Base-by-base conservation (phyloP, 768 basidiomycete genomes). In the Boletus rufocinnamomeus region DNA sequence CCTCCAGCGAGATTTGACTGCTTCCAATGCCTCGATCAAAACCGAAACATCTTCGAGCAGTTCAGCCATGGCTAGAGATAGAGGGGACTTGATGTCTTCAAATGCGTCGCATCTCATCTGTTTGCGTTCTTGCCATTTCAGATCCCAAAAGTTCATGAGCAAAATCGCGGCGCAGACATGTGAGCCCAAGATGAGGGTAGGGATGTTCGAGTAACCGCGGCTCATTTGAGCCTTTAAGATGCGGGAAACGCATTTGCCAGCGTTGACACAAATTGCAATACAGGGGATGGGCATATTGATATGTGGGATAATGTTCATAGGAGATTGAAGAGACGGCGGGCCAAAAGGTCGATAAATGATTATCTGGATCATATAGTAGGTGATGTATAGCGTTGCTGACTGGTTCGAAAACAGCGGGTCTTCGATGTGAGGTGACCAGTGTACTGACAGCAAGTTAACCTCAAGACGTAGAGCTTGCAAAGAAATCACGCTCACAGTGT, bases 341-440 rank as follows among this genome's bases (percentile, higher is more conserved):
- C 89, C 82, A 72, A 88, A 88, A 2, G 87, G 84, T 32, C 89
- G 82, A 67, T 89, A 85, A 32, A 91, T 79, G 52, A 89, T 74
- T 68, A 91, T 88, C 68, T 83, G 80, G 35, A 76, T 75, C 43
- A 84, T 69, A 71, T 90, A 82, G 68, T 87, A 92, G 7, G 80
- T 75, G 21, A 79, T 75, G 54, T 83, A 80, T 32, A 92, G 67
- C 9, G 77, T 76, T 10, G 85, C 82, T 14, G 86, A 82, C 67
- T 88, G 85, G 38, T 77, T 75, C 44, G 84, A 80, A 56, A 84
- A 81, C 2, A 74, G 59, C 1, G 75, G 67, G 64, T 85, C 75
- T 50, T 78, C 69, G 21, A 80, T 79, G 34, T 80, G 72, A 23
- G 82, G 77, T 53, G 84, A 80, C 89, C 89, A 87, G 60, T 68